Evolutionary conservation across 768 basidiomycete genomes (phyloP), one percentile per base, ranked within the genome.

Genomic region (Guyanaporus albipodus): DNA sequence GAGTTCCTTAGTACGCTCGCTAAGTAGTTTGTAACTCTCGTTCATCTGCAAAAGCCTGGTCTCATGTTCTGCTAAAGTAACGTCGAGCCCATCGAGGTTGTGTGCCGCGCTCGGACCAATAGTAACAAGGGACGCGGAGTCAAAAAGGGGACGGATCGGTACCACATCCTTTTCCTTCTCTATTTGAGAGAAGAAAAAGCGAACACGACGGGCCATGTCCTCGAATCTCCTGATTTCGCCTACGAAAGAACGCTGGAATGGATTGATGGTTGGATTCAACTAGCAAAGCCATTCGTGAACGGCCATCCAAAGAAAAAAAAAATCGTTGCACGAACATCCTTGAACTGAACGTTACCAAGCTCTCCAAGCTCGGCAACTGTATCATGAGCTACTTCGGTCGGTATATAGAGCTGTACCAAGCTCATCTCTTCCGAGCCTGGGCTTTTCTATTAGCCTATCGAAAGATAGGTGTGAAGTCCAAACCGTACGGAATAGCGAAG

Each of bases 161-260:
- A 98, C 72, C 5, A 79, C 76, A 50, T 92, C 90, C 55, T 81
- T 83, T 63, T 94, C 87, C 58, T 87, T 87, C 54, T 85, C 79
- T 52, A 96, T 91, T 61, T 97, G 92, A 23, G 77, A 72, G 1
- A 77, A 66, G 61, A 98, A 96, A 68, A 97, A 94, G 46, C 93
- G 85, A 40, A 93, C 83, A 28, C 92, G 87, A 54, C 96, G 88
- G 8, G 88, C 86, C 86, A 95, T 94, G 63, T 99, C 95, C 66
- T 96, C 95, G 49, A 95, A 79, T 53, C 89, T 84, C 29, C 96
- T 84, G 54, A 99, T 91, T 66, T 96, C 94, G 28, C 88, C 91
- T 50, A 96, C 91, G 67, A 95, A 99, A 6, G 94, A 93, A 53
- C 96, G 90, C 75, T 99, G 95, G 73, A 98, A 99, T 15, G 95